phyloP scores from a whole-genome alignment of 805 yeast genomes.

The Kuraishia piskuri region DNA sequence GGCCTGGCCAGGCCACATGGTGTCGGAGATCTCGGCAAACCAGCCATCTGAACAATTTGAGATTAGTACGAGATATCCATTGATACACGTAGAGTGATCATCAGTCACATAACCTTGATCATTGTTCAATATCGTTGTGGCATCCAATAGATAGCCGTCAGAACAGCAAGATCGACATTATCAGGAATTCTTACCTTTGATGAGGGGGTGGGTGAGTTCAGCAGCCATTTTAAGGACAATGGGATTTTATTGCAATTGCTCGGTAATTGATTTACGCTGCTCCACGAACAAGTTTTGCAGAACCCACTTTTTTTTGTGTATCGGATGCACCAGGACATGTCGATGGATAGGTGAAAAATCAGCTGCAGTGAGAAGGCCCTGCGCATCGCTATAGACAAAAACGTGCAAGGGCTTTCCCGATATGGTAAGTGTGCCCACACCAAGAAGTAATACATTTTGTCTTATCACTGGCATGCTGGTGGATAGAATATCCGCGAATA shows the following conservation, averaged over 20 bases:
- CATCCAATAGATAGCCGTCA: neutral
- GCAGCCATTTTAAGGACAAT: slow-evolving; percentile 4
- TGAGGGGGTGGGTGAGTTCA: slow-evolving; percentile 8
- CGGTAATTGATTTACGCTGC: neutral
- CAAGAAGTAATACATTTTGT: no score
- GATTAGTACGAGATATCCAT: neutral
- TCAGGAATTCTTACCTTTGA: slow-evolving; percentile 5
- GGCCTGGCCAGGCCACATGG: slow-evolving; percentile 82
- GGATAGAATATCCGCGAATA: no score
- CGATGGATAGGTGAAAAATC: neutral
- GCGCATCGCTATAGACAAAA: neutral
- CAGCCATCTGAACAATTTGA: slow-evolving; percentile 43
- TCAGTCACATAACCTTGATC: neutral
- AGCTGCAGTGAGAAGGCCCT: neutral
- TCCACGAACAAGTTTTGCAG: neutral
- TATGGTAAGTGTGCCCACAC: neutral
- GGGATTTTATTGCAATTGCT: neutral
- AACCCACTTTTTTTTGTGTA: no score
- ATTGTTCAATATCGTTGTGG: neutral
- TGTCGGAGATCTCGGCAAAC: slow-evolving; percentile 72
- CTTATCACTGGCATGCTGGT: no score
- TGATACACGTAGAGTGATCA: neutral
- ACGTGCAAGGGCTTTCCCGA: neutral
- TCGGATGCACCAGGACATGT: neutral
- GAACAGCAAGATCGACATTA: neutral